phyloP scores from a whole-genome alignment of 140 eudicot genomes.

The Cichorium intybus region DNA sequence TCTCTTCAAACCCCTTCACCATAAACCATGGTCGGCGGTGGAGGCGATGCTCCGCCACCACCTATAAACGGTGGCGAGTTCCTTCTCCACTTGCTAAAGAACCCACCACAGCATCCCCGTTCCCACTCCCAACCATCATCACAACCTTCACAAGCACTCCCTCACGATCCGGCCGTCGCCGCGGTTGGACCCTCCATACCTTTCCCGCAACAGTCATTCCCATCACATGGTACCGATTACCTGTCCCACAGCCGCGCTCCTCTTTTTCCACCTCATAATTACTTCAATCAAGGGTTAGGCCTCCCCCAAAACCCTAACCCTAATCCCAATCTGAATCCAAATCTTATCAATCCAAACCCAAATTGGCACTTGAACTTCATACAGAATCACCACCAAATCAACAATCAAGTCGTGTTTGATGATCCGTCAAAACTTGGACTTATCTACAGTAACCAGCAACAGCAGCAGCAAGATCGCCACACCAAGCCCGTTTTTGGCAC shows the following conservation, averaged over 20 bases:
- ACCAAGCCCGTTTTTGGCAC: slow-evolving; percentile 45
- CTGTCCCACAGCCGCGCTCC: slow-evolving; percentile 25
- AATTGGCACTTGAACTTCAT: slow-evolving; percentile 13
- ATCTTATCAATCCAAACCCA: slow-evolving; percentile 15
- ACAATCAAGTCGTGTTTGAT: slow-evolving; percentile 17
- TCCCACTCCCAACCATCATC: slow-evolving; percentile 18
- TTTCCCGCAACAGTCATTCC: slow-evolving; percentile 13
- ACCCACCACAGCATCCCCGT: slow-evolving; percentile 50
- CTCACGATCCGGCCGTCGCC: slow-evolving; percentile 83
- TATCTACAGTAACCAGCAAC: slow-evolving; percentile 19
- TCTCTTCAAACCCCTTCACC: slow-evolving; percentile 15
- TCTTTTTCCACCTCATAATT: slow-evolving; percentile 57
- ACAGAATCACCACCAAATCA: slow-evolving; percentile 8
- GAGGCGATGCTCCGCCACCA: slow-evolving; percentile 46
- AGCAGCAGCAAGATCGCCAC: slow-evolving; percentile 23
- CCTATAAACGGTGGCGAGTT: slow-evolving; percentile 70
- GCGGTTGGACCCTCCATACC: slow-evolving; percentile 65
- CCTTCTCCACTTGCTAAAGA: slow-evolving; percentile 68
- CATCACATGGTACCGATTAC: slow-evolving; percentile 27
- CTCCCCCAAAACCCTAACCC: slow-evolving; percentile 65
- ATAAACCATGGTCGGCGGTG: slow-evolving; percentile 63
- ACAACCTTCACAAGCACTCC: slow-evolving; percentile 21
- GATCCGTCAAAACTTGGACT: slow-evolving; percentile 23
- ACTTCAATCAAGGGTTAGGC: slow-evolving; percentile 36
- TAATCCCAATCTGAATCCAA: slow-evolving; percentile 29